A percentile compares a stretch with the other conserved stretches of the same genome.
These are phyloP conservation scores for Maudiozyma barnettii DNA, from an alignment of 805 yeast genomes.

Conservation along the genomic window DNA sequence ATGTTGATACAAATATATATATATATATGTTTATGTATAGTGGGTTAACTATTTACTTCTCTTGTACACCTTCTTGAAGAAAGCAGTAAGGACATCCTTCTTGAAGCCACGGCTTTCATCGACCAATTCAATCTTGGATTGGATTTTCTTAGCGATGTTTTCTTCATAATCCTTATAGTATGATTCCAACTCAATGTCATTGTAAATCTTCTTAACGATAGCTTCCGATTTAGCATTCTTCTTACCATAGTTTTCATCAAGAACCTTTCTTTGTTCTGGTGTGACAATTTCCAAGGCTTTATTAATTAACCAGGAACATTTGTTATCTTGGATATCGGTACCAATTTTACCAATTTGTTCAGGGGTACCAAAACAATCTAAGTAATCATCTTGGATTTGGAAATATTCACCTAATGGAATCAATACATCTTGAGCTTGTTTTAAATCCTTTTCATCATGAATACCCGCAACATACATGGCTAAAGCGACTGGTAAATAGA, in stretches of 20 bases:
- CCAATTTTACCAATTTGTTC: slow-evolving; percentile 97
- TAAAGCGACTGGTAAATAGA: slow-evolving; percentile 93
- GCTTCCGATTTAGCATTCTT: slow-evolving; percentile 64
- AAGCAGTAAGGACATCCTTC: slow-evolving; percentile 71
- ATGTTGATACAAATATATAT: neutral
- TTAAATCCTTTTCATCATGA: slow-evolving; percentile 57
- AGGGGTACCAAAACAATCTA: slow-evolving; percentile 96
- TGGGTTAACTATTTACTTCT: slow-evolving; percentile 56
- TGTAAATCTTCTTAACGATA: slow-evolving; percentile 51
- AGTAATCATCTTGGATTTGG: slow-evolving; percentile 96
- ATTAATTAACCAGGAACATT: slow-evolving; percentile 96
- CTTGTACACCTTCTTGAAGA: slow-evolving; percentile 87
- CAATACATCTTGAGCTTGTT: slow-evolving; percentile 79
- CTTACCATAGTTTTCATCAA: slow-evolving; percentile 86
- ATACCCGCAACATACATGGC: slow-evolving; percentile 92
- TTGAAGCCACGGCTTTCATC: slow-evolving; percentile 95
- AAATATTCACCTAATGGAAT: slow-evolving; percentile 96
- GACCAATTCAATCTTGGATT: slow-evolving; percentile 50
- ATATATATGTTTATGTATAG: neutral
- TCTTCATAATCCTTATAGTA: slow-evolving; percentile 81
- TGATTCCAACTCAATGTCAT: slow-evolving; percentile 60
- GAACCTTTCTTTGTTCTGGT: slow-evolving; percentile 69
- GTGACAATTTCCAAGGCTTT: slow-evolving; percentile 69
- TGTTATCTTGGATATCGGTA: slow-evolving; percentile 96
- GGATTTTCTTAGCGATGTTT: slow-evolving; percentile 53